Evolutionary conservation across 352 stramenopile species (phyloP), one percentile per base, ranked within the genome.

Genomic region (Sclerospora graminicola): DNA sequence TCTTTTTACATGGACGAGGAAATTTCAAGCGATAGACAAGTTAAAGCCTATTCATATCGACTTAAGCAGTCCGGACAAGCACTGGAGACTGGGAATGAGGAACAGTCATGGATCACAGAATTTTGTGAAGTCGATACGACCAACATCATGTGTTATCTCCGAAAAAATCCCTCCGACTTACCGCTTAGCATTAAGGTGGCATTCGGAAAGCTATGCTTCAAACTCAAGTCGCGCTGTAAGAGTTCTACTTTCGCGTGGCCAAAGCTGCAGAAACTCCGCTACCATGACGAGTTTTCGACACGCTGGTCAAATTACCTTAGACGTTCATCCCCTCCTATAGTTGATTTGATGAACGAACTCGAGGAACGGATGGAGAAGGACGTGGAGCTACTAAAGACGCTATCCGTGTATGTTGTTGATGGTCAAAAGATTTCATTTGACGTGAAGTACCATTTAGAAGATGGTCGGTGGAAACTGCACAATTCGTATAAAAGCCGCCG

Each of bases 401-500:
- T 68, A 14, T 51, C 52, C 6, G 35, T 69, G n/a, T 49, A 69
- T 39, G 13, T 75, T 33, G 37, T 41, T 18, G 33, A 29, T 9
- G 34, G 32, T 4, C 8, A 41, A 37, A 33, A 37, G 3, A 36
- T 31, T 1, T 52, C 35, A 2, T 69, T 55, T 34, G 45, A 65
- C 7, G 19, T 81, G 14, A 81, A 77, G 45, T 81, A 66, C 28
- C 45, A 50, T 31, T 39, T 66, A 11, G 43, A 57, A 2, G 41
- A 66, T n/a, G n/a, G n/a, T n/a, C n/a, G n/a, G n/a, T n/a, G n/a
- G n/a, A n/a, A n/a, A n/a, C n/a, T n/a, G n/a, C 32, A 49, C 19
- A 41, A 42, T 2, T 21, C 28, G 9, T 55, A 60, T 23, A 34
- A 13, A 0, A 31, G 37, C 32, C 43, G 48, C n/a, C 10, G 27